phyloP scores from a whole-genome alignment of 1,284 basidiomycete species.

The Mycena sp. region DNA sequence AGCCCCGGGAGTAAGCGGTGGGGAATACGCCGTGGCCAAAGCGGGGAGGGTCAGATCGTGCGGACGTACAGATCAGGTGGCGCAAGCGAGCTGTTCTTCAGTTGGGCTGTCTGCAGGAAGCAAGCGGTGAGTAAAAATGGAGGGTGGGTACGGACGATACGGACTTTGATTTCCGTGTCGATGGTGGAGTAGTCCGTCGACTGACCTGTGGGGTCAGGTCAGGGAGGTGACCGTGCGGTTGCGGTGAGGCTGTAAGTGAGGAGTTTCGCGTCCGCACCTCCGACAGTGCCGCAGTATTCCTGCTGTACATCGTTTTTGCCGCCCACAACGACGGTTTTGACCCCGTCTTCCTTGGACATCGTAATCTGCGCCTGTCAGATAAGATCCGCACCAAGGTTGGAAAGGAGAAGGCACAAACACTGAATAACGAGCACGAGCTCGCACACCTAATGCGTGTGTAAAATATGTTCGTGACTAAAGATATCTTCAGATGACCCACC shows the following conservation, averaged over 20 bases:
- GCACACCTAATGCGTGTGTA: constrained; percentile 27
- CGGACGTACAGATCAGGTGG: constrained; percentile 70
- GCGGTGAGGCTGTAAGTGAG: constrained; percentile 14
- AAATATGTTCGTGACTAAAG: constrained; percentile 1
- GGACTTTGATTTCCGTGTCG: constrained; percentile 68
- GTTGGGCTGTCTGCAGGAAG: constrained; percentile 53
- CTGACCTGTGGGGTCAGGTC: constrained; percentile 48
- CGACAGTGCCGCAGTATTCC: constrained; percentile 71
- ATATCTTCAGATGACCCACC: constrained; percentile 50
- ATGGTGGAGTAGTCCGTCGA: constrained; percentile 66
- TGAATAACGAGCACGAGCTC: constrained; percentile 69
- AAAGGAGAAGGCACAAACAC: constrained; percentile 47
- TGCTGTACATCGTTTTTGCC: constrained; percentile 61
- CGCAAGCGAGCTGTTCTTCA: constrained; percentile 66
- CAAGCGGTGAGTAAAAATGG: constrained; percentile 1
- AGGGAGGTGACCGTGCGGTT: not conserved
- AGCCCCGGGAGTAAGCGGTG: constrained; percentile 24
- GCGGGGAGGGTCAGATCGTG: not conserved
- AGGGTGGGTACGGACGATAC: constrained; percentile 20
- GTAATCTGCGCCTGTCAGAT: constrained; percentile 54
- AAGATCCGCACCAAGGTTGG: constrained; percentile 16
- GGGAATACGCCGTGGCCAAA: constrained; percentile 4
- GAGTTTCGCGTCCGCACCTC: constrained; percentile 42
- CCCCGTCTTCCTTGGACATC: constrained; percentile 68
- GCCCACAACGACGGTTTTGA: constrained; percentile 67